Percentiles rank a stretch among this genome's conserved stretches.
phyloP scores from a whole-genome alignment of 129 eudicot species.

The Pulicaria dysenterica region DNA sequence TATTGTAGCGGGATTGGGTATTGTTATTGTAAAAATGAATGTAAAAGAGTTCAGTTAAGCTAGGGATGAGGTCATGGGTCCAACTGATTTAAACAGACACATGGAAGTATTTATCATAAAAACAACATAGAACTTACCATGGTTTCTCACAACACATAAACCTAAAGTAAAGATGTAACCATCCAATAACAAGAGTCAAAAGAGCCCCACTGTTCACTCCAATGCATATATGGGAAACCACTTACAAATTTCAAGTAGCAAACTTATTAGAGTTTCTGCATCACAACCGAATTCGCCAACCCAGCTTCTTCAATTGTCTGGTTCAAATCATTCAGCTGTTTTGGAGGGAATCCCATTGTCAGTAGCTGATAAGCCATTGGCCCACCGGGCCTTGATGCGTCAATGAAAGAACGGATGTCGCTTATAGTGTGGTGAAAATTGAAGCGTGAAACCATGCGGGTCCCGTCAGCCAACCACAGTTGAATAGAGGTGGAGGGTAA shows the following conservation, averaged over 20 bases:
- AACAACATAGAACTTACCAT: background rate
- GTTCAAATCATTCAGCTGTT: slow-evolving; percentile 67
- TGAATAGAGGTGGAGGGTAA: slow-evolving; percentile 85
- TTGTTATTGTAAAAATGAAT: too few species aligned
- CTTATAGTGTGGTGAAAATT: slow-evolving; percentile 70
- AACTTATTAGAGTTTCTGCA: slow-evolving; percentile 71
- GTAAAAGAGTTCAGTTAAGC: too few species aligned
- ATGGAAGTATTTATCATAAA: too few species aligned
- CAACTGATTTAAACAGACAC: too few species aligned
- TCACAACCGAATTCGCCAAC: slow-evolving; percentile 81
- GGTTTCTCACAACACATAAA: slow-evolving; percentile 14
- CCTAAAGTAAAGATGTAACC: slow-evolving; percentile 5
- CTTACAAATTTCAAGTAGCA: background rate
- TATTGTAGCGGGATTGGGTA: too few species aligned
- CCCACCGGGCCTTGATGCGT: slow-evolving; percentile 77
- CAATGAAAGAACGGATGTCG: slow-evolving; percentile 78
- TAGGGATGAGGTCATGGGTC: too few species aligned
- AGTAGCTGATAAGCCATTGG: slow-evolving; percentile 66
- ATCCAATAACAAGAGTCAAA: slow-evolving; percentile 29
- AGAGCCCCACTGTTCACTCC: slow-evolving; percentile 7
- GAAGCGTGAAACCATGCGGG: slow-evolving; percentile 87
- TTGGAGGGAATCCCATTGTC: slow-evolving; percentile 90
- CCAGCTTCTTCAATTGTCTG: slow-evolving; percentile 92
- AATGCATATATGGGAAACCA: background rate
- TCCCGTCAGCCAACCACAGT: slow-evolving; percentile 85